Percentiles rank a stretch among this genome's conserved stretches.
phyloP scores from a whole-genome alignment of 2,329 filamentous ascomycete species.

The Stemphylium lycopersici region DNA sequence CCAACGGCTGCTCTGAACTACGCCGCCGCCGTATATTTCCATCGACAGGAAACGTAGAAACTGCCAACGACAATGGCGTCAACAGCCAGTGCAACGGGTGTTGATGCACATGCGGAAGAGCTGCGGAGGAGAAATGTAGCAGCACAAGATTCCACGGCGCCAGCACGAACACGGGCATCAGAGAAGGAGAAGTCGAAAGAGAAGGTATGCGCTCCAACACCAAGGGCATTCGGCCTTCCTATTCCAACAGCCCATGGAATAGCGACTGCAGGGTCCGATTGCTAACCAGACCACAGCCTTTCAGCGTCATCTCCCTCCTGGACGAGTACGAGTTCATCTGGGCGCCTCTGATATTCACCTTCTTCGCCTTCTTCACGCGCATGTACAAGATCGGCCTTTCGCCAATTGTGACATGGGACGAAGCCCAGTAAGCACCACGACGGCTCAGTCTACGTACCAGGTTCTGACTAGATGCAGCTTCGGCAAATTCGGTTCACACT shows the following conservation, averaged over 20 bases:
- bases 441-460: neutral
- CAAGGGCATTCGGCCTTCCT: conserved; percentile 7
- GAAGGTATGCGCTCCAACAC: conserved; percentile 46
- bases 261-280: neutral
- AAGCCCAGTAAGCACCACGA: conserved; percentile 67
- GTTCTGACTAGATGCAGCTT: conserved; percentile 63
- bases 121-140: conserved; percentile 55
- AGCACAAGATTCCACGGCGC: conserved; percentile 25
- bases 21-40: neutral
- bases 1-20: conserved; percentile 8
- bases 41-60: neutral
- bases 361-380: conserved; percentile 68
- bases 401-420: conserved; percentile 76
- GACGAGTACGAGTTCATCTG: conserved; percentile 67
- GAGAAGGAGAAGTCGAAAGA: conserved; percentile 55
- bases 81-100: conserved; percentile 47
- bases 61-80: conserved; percentile 34
- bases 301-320: conserved; percentile 67
- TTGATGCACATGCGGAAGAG: conserved; percentile 51
- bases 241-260: conserved; percentile 1
- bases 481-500: conserved; percentile 98
- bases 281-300: conserved; percentile 44
- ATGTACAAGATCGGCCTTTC: conserved; percentile 72
- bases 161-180: conserved; percentile 40
- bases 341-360: conserved; percentile 68